Evolutionary conservation across 208 protist genomes (phyloP).

Genomic region (Leishmania lainsoni): DNA sequence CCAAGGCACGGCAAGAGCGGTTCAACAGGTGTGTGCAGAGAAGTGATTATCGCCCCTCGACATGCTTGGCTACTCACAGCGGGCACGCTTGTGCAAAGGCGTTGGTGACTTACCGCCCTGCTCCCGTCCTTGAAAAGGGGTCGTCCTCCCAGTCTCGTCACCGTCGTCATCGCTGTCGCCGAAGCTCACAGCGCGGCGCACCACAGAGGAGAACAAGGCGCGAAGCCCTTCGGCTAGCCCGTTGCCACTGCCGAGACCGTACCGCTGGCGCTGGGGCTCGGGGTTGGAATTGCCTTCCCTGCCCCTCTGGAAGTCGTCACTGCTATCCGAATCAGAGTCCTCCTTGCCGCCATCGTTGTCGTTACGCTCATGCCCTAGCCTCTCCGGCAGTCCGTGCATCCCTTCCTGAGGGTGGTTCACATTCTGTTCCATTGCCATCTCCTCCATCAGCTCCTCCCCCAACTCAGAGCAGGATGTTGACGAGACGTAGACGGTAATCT

Average conservation of each 20-base stretch:
- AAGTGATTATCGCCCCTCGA: too few species aligned
- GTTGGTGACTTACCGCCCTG: neutral
- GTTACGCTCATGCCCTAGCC: neutral
- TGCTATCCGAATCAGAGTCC: constrained; percentile 31
- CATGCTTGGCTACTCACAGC: neutral
- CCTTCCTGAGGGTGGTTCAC: neutral
- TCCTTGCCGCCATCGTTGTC: neutral
- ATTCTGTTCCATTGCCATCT: neutral
- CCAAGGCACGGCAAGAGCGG: neutral
- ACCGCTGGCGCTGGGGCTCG: constrained; percentile 11
- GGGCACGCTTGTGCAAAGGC: constrained; percentile 27
- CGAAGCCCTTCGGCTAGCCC: constrained; percentile 20
- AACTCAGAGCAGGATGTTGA: constrained; percentile 7
- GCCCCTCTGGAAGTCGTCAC: constrained; percentile 11
- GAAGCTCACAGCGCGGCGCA: constrained; percentile 46
- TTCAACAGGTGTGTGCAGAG: neutral
- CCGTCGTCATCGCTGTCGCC: constrained; percentile 40
- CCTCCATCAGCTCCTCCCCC: neutral
- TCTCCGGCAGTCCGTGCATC: neutral
- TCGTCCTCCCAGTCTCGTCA: neutral
- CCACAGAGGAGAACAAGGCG: constrained; percentile 48
- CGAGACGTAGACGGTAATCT: neutral
- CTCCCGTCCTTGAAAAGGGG: neutral
- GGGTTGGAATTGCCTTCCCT: neutral
- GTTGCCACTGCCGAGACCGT: constrained; percentile 17